Conservation (phyloP, 331 rosid genomes). For the Rhamnella rubrinervis region DNA sequence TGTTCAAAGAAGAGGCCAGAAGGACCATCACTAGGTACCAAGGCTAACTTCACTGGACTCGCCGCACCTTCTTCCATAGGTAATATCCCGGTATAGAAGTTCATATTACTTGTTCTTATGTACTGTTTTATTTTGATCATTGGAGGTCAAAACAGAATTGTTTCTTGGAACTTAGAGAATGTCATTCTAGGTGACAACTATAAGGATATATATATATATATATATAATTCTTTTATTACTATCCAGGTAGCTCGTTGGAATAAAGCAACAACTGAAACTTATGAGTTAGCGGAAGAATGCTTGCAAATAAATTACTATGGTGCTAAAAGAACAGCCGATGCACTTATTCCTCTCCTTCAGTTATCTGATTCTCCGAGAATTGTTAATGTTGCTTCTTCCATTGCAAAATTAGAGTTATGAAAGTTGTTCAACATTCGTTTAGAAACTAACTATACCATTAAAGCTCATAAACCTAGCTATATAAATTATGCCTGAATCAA, state of each 20-base stretch:
- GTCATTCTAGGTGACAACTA: constrained; percentile 8
- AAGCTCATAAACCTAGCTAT: no score
- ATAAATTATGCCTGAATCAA: neutral
- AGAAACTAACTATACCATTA: neutral
- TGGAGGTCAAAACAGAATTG: constrained; percentile 12
- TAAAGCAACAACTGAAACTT: constrained; percentile 19
- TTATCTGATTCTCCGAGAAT: constrained; percentile 23
- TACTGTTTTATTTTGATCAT: neutral
- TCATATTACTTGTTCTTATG: no score
- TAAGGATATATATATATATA: no score
- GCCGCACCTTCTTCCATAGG: constrained; percentile 55
- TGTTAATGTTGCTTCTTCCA: constrained; percentile 10
- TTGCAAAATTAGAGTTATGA: neutral
- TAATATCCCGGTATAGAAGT: constrained; percentile 14
- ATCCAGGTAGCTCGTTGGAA: constrained; percentile 19
- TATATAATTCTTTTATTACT: no score
- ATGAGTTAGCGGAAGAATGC: constrained; percentile 32
- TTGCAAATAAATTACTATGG: constrained; percentile 52
- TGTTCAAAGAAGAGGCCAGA: constrained; percentile 39
- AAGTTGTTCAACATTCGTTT: neutral
- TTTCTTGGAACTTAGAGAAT: constrained; percentile 21
- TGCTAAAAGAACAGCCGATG: constrained; percentile 11
- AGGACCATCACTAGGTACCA: constrained; percentile 37
- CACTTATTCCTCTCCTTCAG: constrained; percentile 13
- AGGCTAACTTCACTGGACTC: constrained; percentile 31